Percentiles rank a stretch among this genome's conserved stretches.
Conservation (phyloP, 2,329 filamentous ascomycete species). For the Pseudogymnoascus sp. region DNA sequence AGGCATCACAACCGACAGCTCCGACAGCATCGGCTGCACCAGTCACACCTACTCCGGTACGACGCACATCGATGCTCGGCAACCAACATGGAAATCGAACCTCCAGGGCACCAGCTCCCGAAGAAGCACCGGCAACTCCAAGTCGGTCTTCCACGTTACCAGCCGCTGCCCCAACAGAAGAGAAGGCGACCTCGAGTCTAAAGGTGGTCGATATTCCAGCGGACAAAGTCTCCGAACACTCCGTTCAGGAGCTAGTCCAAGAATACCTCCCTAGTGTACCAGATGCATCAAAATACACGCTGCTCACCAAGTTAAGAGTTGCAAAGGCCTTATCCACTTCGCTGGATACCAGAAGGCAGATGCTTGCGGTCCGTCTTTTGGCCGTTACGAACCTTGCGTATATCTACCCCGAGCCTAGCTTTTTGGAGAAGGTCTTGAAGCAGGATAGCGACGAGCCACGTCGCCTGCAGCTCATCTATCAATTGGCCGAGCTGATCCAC, state of each 20-base stretch:
- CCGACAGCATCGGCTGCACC: slow-evolving; percentile 21
- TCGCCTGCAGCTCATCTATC: slow-evolving; percentile 80
- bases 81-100: slow-evolving; percentile 24
- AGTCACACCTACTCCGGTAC: slow-evolving; percentile 27
- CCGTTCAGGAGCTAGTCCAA: slow-evolving; percentile 49
- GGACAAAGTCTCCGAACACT: slow-evolving; percentile 41
- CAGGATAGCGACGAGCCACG: slow-evolving; percentile 86
- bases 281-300: slow-evolving; percentile 67
- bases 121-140: slow-evolving; percentile 29
- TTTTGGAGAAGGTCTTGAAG: slow-evolving; percentile 76
- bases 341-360: slow-evolving; percentile 58
- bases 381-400: slow-evolving; percentile 88
- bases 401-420: slow-evolving; percentile 73
- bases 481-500: slow-evolving; percentile 85
- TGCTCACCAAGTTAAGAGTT: slow-evolving; percentile 72
- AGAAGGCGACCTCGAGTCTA: slow-evolving; percentile 19
- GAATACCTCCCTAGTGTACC: slow-evolving; percentile 58
- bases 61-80: slow-evolving; percentile 28
- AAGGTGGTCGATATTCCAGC: slow-evolving; percentile 43
- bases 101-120: slow-evolving; percentile 27
- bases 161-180: slow-evolving; percentile 18
- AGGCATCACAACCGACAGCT: slow-evolving; percentile 26
- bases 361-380: slow-evolving; percentile 72
- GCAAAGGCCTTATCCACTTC: slow-evolving; percentile 71
- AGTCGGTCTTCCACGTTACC: slow-evolving; percentile 17